Evolutionary conservation across 768 basidiomycete species (phyloP).

Genomic region (Mycena rebaudengoi): DNA sequence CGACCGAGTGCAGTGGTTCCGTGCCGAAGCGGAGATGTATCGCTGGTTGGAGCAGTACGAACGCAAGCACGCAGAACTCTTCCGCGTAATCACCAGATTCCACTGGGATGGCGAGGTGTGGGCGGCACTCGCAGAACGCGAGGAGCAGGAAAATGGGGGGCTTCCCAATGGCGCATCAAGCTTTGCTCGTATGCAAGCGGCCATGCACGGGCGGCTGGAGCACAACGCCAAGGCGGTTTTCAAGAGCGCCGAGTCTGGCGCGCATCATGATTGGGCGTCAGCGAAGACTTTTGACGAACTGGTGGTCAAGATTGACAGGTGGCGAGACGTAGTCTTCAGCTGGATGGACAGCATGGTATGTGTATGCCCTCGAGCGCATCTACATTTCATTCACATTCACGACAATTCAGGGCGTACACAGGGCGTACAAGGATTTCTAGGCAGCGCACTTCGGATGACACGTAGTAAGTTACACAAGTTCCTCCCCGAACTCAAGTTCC

Average conservation of each 20-base stretch:
- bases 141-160: background rate
- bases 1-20: constrained; percentile 2
- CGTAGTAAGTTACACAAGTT: too few species aligned
- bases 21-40: too few species aligned
- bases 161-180: background rate
- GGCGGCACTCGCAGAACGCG: background rate
- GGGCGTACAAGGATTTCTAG: constrained; percentile 3
- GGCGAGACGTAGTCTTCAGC: background rate
- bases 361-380: background rate
- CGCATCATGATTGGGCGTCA: background rate
- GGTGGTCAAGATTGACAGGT: background rate
- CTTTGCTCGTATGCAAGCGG: constrained; percentile 4
- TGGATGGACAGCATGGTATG: constrained; percentile 4
- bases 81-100: background rate
- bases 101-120: background rate
- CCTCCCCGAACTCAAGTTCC: too few species aligned
- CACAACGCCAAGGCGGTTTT: background rate
- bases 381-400: background rate
- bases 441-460: too few species aligned
- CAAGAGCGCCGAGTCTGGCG: background rate
- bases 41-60: too few species aligned
- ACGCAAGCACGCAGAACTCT: too few species aligned
- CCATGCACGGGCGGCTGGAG: background rate
- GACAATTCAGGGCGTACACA: background rate
- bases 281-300: background rate